Percentiles rank a stretch among this genome's conserved stretches.
These are phyloP conservation scores for Jasminum sambac DNA, from an alignment of 257 asterid genomes.

Conservation along the genomic window DNA sequence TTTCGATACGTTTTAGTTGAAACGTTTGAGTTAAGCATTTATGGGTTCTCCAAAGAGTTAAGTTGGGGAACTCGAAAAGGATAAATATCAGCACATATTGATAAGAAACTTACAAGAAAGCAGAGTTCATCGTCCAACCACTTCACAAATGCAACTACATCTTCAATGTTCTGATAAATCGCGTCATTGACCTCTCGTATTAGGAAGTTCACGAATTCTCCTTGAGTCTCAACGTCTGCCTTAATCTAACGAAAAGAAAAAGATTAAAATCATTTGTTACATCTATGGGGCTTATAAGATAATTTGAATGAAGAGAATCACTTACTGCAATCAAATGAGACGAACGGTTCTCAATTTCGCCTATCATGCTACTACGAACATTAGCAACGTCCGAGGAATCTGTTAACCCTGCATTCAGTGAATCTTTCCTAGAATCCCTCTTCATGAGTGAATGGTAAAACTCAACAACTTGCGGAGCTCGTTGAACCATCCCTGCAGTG, in stretches of 20 bases:
- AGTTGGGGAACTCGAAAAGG: not conserved
- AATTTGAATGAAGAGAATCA: slow-evolving; percentile 21
- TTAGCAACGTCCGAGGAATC: slow-evolving; percentile 68
- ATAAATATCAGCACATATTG: not conserved
- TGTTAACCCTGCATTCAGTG: slow-evolving; percentile 59
- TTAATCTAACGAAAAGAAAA: slow-evolving; percentile 49
- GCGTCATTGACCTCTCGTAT: slow-evolving; percentile 77
- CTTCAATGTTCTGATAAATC: slow-evolving; percentile 64
- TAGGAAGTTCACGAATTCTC: slow-evolving; percentile 77
- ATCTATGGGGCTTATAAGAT: not conserved
- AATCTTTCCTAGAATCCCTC: slow-evolving; percentile 86
- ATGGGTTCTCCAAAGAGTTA: not conserved
- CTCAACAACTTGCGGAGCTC: slow-evolving; percentile 89
- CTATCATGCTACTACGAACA: slow-evolving; percentile 89
- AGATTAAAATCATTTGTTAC: not conserved
- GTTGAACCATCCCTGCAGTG: slow-evolving; percentile 59
- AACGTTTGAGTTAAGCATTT: not conserved
- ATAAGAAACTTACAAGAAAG: slow-evolving; percentile 64
- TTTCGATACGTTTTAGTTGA: not conserved
- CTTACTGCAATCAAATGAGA: slow-evolving; percentile 89
- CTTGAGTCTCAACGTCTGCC: slow-evolving; percentile 94
- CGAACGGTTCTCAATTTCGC: slow-evolving; percentile 86
- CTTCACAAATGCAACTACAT: slow-evolving; percentile 80
- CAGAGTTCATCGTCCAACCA: slow-evolving; percentile 97
- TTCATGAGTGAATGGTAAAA: slow-evolving; percentile 91